Conservation (phyloP, 2,329 filamentous ascomycete genomes). For the Bipolaris oryzae region DNA sequence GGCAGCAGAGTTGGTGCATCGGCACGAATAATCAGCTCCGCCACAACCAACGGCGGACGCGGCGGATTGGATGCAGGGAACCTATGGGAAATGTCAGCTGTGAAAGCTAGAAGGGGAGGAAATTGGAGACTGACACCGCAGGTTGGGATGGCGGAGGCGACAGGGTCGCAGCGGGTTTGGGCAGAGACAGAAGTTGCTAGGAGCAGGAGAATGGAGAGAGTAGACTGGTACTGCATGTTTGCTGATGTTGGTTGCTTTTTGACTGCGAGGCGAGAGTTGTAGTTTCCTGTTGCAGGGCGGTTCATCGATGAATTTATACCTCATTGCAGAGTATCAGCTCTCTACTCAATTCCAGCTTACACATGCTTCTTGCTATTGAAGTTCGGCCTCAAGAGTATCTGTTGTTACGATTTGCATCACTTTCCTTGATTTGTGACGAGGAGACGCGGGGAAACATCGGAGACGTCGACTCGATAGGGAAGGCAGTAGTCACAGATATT, state of each 20-base stretch:
- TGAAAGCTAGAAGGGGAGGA: not conserved
- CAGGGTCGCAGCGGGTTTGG: constrained; percentile 12
- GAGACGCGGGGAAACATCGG: constrained; percentile 1
- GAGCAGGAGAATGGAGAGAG: constrained; percentile 3
- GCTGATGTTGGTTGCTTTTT: not conserved
- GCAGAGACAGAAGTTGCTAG: constrained; percentile 10
- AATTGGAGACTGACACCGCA: constrained; percentile 9
- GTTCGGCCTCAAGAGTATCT: not conserved
- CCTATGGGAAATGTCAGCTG: not conserved
- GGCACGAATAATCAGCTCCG: constrained; percentile 7
- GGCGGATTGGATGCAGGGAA: constrained; percentile 15
- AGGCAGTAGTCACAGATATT: not conserved
- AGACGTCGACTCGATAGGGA: not conserved
- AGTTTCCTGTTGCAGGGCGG: not conserved
- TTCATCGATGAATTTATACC: not conserved
- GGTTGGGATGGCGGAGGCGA: constrained; percentile 13
- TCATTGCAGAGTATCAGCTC: not conserved
- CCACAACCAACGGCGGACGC: constrained; percentile 7
- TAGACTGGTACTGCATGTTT: constrained; percentile 7
- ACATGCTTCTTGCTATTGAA: not conserved
- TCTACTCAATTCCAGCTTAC: not conserved
- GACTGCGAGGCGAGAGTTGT: not conserved
- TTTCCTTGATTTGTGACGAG: not conserved
- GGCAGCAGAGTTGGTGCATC: constrained; percentile 8
- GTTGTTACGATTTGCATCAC: not conserved